Evolutionary conservation across 257 asterid species (phyloP), one percentile per base, ranked within the genome.

Genomic region (Nicotiana noctiflora): DNA sequence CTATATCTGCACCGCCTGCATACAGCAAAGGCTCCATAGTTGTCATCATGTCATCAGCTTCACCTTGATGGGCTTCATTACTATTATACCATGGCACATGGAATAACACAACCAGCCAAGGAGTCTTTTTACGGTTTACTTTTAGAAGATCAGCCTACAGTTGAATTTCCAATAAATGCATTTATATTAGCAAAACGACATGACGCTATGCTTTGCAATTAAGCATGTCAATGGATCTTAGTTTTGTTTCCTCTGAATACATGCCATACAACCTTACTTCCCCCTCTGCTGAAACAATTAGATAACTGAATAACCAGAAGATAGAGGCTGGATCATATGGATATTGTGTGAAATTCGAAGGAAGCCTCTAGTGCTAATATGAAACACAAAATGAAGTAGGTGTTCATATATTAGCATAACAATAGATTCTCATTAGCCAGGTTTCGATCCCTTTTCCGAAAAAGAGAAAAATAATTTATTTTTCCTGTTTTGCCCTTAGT

Each of bases 21-120:
- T 89, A 82, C 8, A 95, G 88, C 88, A 95, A 75, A 34, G 92
- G 95, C 79, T 95, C 99, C 88, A 95, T 89, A 49, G 97, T 75
- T 72, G 87, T 80, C 97, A 87, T 93, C 99, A 96, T 96, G 70
- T 77, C 84, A 64, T 91, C 88, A 32, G 97, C 98, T 89, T 95
- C 99, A 56, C 97, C 92, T 84, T 88, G 97, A 89, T 95, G 99
- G 78, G 99, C 98, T 79, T 31, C 40, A 44, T 95, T 93, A 68
- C 94, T 92, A 86, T 92, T 95, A 81, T 93, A 95, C 99, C 99
- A 95, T n/a, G 99, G 98, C 29, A 87, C 97, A 68, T 95, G 99
- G 85, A 93, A 89, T 29, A 93, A 79, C 52, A 86, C 97, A 55
- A 93, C 31, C 12, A 95, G 59, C 98, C 99, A 95, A 2, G 97